Conservation (phyloP, 1,284 basidiomycete genomes). For the Vanrija sp. region DNA sequence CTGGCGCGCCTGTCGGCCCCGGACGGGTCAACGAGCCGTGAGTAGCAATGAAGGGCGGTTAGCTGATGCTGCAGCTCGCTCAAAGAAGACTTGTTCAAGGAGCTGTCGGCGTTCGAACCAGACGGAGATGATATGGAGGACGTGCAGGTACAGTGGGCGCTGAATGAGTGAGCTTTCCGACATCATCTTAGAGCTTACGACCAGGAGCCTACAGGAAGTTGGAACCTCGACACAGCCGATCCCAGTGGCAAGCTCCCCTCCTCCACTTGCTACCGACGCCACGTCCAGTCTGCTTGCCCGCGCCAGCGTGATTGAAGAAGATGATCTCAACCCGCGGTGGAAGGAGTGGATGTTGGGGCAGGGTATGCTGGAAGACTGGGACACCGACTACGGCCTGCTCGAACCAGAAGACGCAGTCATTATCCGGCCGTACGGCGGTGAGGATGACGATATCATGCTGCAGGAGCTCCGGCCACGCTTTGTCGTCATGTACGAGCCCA, state of each 20-base stretch:
- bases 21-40: neutral
- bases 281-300: conserved; percentile 20
- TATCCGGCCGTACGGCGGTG: conserved; percentile 83
- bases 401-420: conserved; percentile 75
- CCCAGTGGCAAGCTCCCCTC: neutral
- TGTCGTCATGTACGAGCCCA: conserved; percentile 93
- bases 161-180: conserved; percentile 18
- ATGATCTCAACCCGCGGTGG: conserved; percentile 29
- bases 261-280: neutral
- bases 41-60: neutral
- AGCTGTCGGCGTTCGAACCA: conserved; percentile 35
- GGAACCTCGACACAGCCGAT: neutral
- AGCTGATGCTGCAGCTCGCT: conserved; percentile 20
- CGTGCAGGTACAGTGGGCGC: conserved; percentile 35
- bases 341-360: conserved; percentile 18
- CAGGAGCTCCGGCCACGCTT: conserved; percentile 86
- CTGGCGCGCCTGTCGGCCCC: conserved; percentile 23
- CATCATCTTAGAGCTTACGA: neutral
- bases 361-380: conserved; percentile 57
- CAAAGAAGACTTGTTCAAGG: conserved; percentile 21
- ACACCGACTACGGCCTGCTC: conserved; percentile 76
- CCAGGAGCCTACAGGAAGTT: conserved; percentile 7
- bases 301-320: conserved; percentile 39
- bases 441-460: conserved; percentile 84
- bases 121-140: conserved; percentile 25